A percentile compares a stretch with the other conserved stretches of the same genome.
phyloP scores from a whole-genome alignment of 192 early-diverging fungal species.

The Dissophora ornata region DNA sequence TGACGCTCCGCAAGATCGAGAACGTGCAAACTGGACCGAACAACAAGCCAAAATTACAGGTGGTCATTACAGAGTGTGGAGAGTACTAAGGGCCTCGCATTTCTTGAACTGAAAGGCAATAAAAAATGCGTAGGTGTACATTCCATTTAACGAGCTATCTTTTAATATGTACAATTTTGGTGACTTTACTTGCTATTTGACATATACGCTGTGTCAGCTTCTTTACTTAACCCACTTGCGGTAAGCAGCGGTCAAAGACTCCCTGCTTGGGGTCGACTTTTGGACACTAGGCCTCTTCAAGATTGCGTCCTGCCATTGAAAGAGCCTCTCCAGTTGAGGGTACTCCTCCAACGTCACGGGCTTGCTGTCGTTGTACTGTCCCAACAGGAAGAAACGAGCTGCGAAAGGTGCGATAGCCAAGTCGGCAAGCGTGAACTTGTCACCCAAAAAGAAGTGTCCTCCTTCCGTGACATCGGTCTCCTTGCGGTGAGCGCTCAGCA shows the following conservation, averaged over 20 bases:
- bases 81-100: slow-evolving; percentile 39
- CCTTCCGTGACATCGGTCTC: slow-evolving; percentile 42
- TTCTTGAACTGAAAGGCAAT: neutral
- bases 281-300: slow-evolving; percentile 15
- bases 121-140: slow-evolving; percentile 1
- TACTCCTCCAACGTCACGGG: slow-evolving; percentile 12
- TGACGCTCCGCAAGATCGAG: slow-evolving; percentile 93
- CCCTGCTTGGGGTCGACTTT: slow-evolving; percentile 36
- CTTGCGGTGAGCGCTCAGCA: slow-evolving; percentile 21
- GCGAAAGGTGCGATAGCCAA: slow-evolving; percentile 58
- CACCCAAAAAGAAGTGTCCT: slow-evolving; percentile 61
- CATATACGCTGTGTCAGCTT: too few species aligned
- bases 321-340: slow-evolving; percentile 50
- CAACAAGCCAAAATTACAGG: slow-evolving; percentile 86
- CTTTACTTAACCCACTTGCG: slow-evolving; percentile 45
- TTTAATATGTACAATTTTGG: too few species aligned
- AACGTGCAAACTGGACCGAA: slow-evolving; percentile 90
- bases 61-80: slow-evolving; percentile 76
- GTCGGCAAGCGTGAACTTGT: slow-evolving; percentile 61
- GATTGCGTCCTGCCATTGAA: slow-evolving; percentile 52
- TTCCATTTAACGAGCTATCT: neutral
- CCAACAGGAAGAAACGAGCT: slow-evolving; percentile 51
- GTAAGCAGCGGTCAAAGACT: slow-evolving; percentile 26
- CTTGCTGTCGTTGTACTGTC: slow-evolving; percentile 31
- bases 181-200: too few species aligned